Base-by-base conservation (phyloP, 2,329 filamentous ascomycete genomes). In the Cadophora malorum region DNA sequence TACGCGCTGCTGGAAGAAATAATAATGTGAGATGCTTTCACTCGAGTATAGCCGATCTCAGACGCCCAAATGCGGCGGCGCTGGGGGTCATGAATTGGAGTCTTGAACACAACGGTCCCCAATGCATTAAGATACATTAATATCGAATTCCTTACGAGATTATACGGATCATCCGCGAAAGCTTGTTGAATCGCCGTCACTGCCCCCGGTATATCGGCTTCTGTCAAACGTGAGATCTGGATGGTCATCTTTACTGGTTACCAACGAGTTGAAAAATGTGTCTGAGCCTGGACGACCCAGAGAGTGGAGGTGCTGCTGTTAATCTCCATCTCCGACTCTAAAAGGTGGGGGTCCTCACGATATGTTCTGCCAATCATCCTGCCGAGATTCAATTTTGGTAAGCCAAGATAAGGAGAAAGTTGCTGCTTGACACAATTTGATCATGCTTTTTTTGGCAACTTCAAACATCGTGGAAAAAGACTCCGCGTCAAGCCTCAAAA, bases 91-190 rank as follows among this genome's bases (percentile, higher is more conserved):
- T 16, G 28, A 14, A 33, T 14, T 50, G 23, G 6, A 9, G 28
- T 49, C 47, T 63, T 28, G 28, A 28, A 28, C 28, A 3, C 28
- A 28, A n/a, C 9, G 7, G 35, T 28, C 28, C 28, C 16, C 31
- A 38, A 38, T 12, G 47, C 47, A 38, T 38, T 10, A 63, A 10
- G 23, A 41, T 28, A 60, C 16, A 38, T 19, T 41, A 21, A 9
- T 21, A 52, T 9, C 9, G 33, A 5, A 52, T 25, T 9, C n/a
- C 61, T 63, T 53, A 63, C 61, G 23, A 63, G 61, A 73, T 88
- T 88, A 74, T 91, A 91, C 0, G 90, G 90, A 73, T 91, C 90
- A 12, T 88, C 83, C 6, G 83, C 84, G 75, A 91, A 91, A 0
- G 88, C 88, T 73, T 85, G 81, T 74, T 92, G 90, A 59, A 91